These are phyloP conservation scores for Globisporangium camurandrum DNA, from an alignment of 352 stramenopile species.

Conservation along the genomic window DNA sequence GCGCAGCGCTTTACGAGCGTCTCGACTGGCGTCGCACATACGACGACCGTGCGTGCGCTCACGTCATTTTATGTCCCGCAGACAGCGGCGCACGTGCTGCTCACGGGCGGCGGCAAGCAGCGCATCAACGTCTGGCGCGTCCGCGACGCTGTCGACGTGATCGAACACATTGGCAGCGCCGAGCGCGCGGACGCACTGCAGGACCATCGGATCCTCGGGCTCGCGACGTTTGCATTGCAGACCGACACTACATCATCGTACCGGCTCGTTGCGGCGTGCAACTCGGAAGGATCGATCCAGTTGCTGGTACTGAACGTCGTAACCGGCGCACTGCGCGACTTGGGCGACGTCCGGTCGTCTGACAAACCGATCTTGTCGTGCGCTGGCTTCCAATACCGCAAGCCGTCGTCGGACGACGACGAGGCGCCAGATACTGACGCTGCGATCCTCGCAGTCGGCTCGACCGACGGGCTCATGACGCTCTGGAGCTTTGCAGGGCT, in stretches of 20 bases:
- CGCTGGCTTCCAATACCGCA: slow-evolving; percentile 26
- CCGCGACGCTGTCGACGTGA: slow-evolving; percentile 19
- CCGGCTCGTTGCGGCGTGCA: slow-evolving; percentile 54
- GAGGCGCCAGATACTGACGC: too few species aligned
- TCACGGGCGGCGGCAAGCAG: slow-evolving; percentile 79
- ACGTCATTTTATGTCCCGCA: slow-evolving; percentile 28
- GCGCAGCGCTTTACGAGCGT: slow-evolving; percentile 28
- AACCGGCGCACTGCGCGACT: slow-evolving; percentile 18
- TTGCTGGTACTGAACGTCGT: slow-evolving; percentile 52
- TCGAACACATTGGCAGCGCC: slow-evolving; percentile 57
- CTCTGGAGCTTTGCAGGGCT: slow-evolving; percentile 52
- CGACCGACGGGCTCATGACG: slow-evolving; percentile 74
- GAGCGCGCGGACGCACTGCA: slow-evolving; percentile 50
- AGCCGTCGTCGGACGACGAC: background rate
- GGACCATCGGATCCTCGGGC: slow-evolving; percentile 77
- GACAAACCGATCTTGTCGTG: slow-evolving; percentile 82
- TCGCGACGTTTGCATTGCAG: slow-evolving; percentile 44
- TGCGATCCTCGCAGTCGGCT: slow-evolving; percentile 60
- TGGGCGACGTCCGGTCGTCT: slow-evolving; percentile 48
- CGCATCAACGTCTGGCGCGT: slow-evolving; percentile 72
- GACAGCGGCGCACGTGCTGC: slow-evolving; percentile 37
- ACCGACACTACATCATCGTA: slow-evolving; percentile 15
- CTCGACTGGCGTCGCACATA: slow-evolving; percentile 60
- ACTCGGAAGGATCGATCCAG: slow-evolving; percentile 69
- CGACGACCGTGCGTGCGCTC: slow-evolving; percentile 72